Evolutionary conservation across 345 rosid genomes (phyloP), one percentile per base, ranked within the genome.

Genomic region (Mangifera indica): DNA sequence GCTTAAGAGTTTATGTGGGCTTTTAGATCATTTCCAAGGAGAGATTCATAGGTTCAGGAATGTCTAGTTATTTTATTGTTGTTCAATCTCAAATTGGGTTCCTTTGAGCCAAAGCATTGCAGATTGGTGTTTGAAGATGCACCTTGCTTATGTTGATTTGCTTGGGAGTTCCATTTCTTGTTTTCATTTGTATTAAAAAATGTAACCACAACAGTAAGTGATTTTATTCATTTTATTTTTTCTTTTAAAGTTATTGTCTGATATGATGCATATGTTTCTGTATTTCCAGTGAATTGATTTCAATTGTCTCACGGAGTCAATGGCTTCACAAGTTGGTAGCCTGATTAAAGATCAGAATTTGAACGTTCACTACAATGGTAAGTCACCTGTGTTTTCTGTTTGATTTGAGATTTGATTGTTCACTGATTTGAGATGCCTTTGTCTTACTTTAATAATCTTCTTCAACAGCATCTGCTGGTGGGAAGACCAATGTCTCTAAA

Each of bases 331-430:
- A 24, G 54, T 52, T 69, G 77, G 82, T 34, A 63, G 77, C 34
- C 69, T 78, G 79, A 57, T 76, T 78, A 84, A 60, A 22, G 85
- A 86, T 75, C 84, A 74, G 76, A 84, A 84, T 70, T 64, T 79
- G 44, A 73, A 63, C 45, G 71, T 59, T 42, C 83, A 78, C 61
- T 76, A 10, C 26, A 70, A 63, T 60, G 84, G 87, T 86, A 75
- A 21, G 37, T 45, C 29, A 1, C n/a, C 12, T 53, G 1, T 10
- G 0, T 24, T 40, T 11, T 51, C 49, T 57, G 15, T 10, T 11
- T 49, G 4, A 25, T 49, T n/a, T 34, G 45, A 56, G 5, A 45
- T 4, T 13, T 63, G 15, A 18, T 72, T 56, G 32, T 18, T 7
- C 2, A 10, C 48, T 73, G 0, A 20, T 24, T 40, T 72, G 18